These are phyloP conservation scores for Magnaporthiopsis poae DNA, from an alignment of 2,329 filamentous ascomycete species.

Conservation along the genomic window DNA sequence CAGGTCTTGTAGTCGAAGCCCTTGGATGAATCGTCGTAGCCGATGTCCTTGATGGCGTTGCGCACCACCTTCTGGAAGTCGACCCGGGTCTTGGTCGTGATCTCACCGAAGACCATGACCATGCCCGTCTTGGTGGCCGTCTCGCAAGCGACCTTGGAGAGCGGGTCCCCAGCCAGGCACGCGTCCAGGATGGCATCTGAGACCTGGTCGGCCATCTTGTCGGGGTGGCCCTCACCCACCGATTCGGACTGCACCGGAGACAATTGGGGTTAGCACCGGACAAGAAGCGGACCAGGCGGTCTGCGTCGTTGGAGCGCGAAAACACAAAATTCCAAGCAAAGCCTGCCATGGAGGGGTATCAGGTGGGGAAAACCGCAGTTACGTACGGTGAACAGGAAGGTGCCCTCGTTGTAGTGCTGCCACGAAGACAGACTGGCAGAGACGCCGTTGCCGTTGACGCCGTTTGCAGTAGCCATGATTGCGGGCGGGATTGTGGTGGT, in stretches of 20 bases:
- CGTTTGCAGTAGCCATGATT: conserved; percentile 27
- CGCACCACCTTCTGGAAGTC: conserved; percentile 99
- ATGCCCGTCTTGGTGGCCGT: conserved; percentile 99
- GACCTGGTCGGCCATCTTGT: conserved; percentile 97
- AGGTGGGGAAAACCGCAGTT: background rate
- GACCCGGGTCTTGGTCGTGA: conserved; percentile 87
- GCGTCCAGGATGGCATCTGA: conserved; percentile 98
- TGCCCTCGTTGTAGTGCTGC: conserved; percentile 51
- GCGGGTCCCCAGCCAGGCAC: conserved; percentile 84
- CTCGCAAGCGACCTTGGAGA: conserved; percentile 98
- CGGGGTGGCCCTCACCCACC: conserved; percentile 82
- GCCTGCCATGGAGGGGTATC: background rate
- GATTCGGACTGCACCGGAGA: conserved; percentile 57
- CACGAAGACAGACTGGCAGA: conserved; percentile 19
- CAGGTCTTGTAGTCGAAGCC: conserved; percentile 99
- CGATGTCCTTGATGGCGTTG: conserved; percentile 91
- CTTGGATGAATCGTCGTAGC: conserved; percentile 93
- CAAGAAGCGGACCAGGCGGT: background rate
- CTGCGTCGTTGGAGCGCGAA: background rate
- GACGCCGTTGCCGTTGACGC: conserved; percentile 19
- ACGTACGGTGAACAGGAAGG: conserved; percentile 73
- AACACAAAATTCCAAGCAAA: conserved; percentile 1
- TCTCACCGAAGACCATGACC: conserved; percentile 98
- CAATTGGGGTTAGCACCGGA: background rate
- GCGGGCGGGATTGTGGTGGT: background rate